Conservation (phyloP, 495 filamentous ascomycete genomes). For the Chaetomium fimeti region DNA sequence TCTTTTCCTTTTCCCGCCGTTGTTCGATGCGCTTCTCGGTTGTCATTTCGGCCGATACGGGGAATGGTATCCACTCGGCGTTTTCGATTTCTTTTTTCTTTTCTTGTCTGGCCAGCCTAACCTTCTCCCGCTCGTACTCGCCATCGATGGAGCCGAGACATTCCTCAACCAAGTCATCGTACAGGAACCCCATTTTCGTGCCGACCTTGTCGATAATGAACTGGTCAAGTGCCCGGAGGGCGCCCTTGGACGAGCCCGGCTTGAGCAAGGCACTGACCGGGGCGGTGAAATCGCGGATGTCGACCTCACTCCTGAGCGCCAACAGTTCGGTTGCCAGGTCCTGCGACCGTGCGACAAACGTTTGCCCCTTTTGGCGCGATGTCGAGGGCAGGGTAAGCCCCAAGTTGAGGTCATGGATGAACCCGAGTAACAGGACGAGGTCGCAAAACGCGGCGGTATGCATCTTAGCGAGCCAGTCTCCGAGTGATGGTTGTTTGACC, state of each 20-base stretch:
- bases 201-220: conserved; percentile 40
- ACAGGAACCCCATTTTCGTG: conserved; percentile 38
- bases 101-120: conserved; percentile 11
- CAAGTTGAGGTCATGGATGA: conserved; percentile 32
- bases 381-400: conserved; percentile 29
- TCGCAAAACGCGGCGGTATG: conserved; percentile 31
- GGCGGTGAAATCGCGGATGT: conserved; percentile 35
- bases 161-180: conserved; percentile 37
- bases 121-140: conserved; percentile 23
- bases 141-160: conserved; percentile 32
- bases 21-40: conserved; percentile 24
- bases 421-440: conserved; percentile 31
- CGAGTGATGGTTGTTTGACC: conserved; percentile 16
- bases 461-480: conserved; percentile 13
- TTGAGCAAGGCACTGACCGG: conserved; percentile 41
- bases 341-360: conserved; percentile 32
- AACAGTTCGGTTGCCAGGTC: conserved; percentile 33
- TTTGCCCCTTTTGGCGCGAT: conserved; percentile 33
- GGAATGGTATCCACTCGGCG: conserved; percentile 11
- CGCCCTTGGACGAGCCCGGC: conserved; percentile 29
- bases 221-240: conserved; percentile 35
- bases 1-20: conserved; percentile 41
- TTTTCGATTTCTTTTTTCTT: not conserved
- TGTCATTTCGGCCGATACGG: conserved; percentile 12
- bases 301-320: conserved; percentile 31